These are phyloP conservation scores for Mitragyna speciosa DNA, from an alignment of 257 asterid genomes.

Conservation along the genomic window DNA sequence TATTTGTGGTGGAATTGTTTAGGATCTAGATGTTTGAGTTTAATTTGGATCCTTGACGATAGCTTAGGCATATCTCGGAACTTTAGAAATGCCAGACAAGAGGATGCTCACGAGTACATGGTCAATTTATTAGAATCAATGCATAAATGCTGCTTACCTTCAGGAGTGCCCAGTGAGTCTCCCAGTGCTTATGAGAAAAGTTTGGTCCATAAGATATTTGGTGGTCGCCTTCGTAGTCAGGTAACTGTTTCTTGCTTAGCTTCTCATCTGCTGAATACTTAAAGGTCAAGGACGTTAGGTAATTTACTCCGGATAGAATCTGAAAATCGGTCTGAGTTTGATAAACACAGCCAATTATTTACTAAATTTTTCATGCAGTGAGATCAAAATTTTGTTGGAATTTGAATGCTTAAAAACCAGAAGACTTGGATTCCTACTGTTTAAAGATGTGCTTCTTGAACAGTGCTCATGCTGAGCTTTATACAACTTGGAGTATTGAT, in stretches of 20 bases:
- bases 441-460: background rate
- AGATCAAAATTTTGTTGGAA: background rate
- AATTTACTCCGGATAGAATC: conserved; percentile 1
- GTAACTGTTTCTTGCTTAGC: conserved; percentile 34
- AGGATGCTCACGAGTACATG: conserved; percentile 99
- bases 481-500: conserved; percentile 7
- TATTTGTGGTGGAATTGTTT: background rate
- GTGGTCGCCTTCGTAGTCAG: conserved; percentile 94
- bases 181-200: conserved; percentile 92
- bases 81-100: conserved; percentile 90
- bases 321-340: background rate
- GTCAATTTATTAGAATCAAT: conserved; percentile 89
- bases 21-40: background rate
- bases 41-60: conserved; percentile 44
- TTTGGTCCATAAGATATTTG: conserved; percentile 95
- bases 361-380: background rate
- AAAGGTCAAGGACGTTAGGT: background rate
- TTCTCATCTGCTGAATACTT: background rate
- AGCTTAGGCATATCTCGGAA: conserved; percentile 79
- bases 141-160: conserved; percentile 98
- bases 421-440: background rate
- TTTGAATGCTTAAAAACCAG: background rate
- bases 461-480: background rate
- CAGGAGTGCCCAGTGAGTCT: conserved; percentile 94
- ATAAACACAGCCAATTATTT: background rate